Conservation (phyloP, 2,329 filamentous ascomycete genomes). For the Stemphylium lycopersici region DNA sequence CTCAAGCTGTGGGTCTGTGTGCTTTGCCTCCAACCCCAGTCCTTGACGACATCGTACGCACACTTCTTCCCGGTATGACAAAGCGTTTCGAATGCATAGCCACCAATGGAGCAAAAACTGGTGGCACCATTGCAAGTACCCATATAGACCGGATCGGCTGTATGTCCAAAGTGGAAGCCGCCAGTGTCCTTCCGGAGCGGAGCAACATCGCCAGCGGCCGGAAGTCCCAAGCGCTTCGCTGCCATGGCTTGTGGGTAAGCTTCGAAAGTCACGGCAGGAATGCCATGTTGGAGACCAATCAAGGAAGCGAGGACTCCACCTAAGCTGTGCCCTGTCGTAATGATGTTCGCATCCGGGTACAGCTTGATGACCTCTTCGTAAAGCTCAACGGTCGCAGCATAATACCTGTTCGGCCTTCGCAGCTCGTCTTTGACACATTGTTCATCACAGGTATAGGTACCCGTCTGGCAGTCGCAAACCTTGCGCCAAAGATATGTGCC, state of each 20-base stretch:
- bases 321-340: conserved; percentile 44
- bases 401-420: conserved; percentile 41
- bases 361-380: conserved; percentile 42
- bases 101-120: conserved; percentile 46
- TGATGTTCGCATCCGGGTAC: conserved; percentile 43
- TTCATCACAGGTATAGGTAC: conserved; percentile 44
- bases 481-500: conserved; percentile 45
- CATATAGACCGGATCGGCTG: conserved; percentile 47
- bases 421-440: conserved; percentile 43
- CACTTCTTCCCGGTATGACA: conserved; percentile 47
- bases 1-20: conserved; percentile 40
- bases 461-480: conserved; percentile 45
- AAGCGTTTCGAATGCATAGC: conserved; percentile 45
- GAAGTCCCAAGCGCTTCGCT: conserved; percentile 41
- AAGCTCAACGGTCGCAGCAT: conserved; percentile 40
- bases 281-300: conserved; percentile 42
- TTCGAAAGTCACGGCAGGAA: conserved; percentile 44
- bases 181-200: conserved; percentile 43
- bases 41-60: conserved; percentile 46
- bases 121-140: conserved; percentile 45
- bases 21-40: conserved; percentile 46
- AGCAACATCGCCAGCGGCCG: conserved; percentile 36
- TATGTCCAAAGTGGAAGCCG: conserved; percentile 46
- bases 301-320: conserved; percentile 45
- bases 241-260: conserved; percentile 46